These are phyloP conservation scores for Candida argentea DNA, from an alignment of 805 yeast species.

Conservation along the genomic window DNA sequence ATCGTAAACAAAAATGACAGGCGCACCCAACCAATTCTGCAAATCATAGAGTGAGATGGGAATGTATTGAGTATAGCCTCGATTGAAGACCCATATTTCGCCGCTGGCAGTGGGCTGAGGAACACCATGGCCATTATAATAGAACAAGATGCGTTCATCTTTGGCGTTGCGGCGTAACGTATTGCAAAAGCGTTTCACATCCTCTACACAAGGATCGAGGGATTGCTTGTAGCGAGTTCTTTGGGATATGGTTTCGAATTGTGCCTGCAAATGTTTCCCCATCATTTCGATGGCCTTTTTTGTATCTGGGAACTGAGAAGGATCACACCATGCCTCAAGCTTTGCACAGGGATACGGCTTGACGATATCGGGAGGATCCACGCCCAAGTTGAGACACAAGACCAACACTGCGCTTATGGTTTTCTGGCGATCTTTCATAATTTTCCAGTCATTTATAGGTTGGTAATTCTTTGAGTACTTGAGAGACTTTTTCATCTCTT, in stretches of 20 bases:
- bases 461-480: constrained; percentile 41
- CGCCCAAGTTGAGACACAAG: constrained; percentile 84
- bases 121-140: constrained; percentile 97
- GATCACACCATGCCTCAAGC: constrained; percentile 90
- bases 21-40: constrained; percentile 97
- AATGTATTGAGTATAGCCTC: constrained; percentile 95
- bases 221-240: constrained; percentile 86
- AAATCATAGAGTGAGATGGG: constrained; percentile 93
- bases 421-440: constrained; percentile 80
- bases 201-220: constrained; percentile 92
- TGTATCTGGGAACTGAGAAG: constrained; percentile 68
- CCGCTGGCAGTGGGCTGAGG: constrained; percentile 96
- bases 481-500: constrained; percentile 37
- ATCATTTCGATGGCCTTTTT: constrained; percentile 87
- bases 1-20: constrained; percentile 90
- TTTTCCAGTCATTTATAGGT: constrained; percentile 83
- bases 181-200: constrained; percentile 83
- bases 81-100: constrained; percentile 95
- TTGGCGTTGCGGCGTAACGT: constrained; percentile 83
- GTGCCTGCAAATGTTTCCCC: constrained; percentile 78
- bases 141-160: constrained; percentile 87
- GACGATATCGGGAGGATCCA: constrained; percentile 93
- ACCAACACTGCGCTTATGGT: constrained; percentile 91
- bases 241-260: constrained; percentile 80
- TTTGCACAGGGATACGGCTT: constrained; percentile 91